These are phyloP conservation scores for Fomitopsis schrenkii DNA, from an alignment of 1,284 basidiomycete species.

Conservation along the genomic window DNA sequence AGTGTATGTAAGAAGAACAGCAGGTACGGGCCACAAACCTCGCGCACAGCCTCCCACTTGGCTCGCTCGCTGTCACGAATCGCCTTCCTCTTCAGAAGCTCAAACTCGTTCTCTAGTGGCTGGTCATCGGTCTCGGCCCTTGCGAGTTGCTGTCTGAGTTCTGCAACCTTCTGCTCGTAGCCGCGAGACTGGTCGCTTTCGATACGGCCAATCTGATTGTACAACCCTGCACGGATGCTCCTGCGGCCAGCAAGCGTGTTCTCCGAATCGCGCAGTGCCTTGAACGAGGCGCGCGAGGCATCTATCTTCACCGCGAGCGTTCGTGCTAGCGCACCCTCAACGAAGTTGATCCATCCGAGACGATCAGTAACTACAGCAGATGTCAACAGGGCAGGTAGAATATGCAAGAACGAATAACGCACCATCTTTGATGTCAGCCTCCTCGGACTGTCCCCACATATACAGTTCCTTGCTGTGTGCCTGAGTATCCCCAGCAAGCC, in stretches of 20 bases:
- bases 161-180: slow-evolving; percentile 55
- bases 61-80: slow-evolving; percentile 63
- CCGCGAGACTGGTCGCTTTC: slow-evolving; percentile 62
- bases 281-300: slow-evolving; percentile 57
- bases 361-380: slow-evolving; percentile 62
- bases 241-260: slow-evolving; percentile 53
- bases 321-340: slow-evolving; percentile 60
- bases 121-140: slow-evolving; percentile 63
- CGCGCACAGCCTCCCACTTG: slow-evolving; percentile 75
- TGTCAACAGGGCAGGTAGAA: background rate
- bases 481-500: slow-evolving; percentile 58
- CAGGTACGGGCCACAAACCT: slow-evolving; percentile 41
- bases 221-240: slow-evolving; percentile 50
- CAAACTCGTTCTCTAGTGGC: slow-evolving; percentile 60
- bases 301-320: slow-evolving; percentile 60
- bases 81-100: slow-evolving; percentile 68
- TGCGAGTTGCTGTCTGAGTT: slow-evolving; percentile 59
- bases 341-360: slow-evolving; percentile 73
- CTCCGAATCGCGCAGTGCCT: slow-evolving; percentile 70
- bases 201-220: slow-evolving; percentile 56
- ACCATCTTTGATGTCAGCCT: slow-evolving; percentile 74
- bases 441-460: slow-evolving; percentile 71
- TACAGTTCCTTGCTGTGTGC: slow-evolving; percentile 77
- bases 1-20: background rate
- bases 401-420: slow-evolving; percentile 11